Conservation (phyloP, 139 green algal genomes). For the Chlamydomonas schloesseri region DNA sequence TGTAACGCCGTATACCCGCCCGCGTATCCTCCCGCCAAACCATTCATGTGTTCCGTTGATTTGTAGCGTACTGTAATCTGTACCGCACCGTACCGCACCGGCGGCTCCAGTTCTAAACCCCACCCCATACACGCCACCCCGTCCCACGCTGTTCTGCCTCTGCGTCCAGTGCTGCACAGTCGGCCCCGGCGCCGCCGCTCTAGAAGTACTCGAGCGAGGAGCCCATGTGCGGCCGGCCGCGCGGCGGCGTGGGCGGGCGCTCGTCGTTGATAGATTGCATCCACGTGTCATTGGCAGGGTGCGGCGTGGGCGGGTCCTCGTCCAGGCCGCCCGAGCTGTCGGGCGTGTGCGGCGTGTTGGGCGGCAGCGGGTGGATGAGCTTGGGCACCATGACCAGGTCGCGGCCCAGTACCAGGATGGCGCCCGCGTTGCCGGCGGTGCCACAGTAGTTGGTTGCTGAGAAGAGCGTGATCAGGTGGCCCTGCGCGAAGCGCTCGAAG, state of each 20-base stretch:
- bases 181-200: too few relatives aligned
- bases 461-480: constrained; percentile 98
- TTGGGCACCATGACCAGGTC: constrained; percentile 99
- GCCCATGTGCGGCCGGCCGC: constrained; percentile 77
- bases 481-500: constrained; percentile 98
- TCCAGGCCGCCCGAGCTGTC: constrained; percentile 56
- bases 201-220: constrained; percentile 79
- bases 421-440: constrained; percentile 96
- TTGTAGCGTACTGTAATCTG: too few relatives aligned
- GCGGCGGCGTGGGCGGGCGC: constrained; percentile 90
- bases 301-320: constrained; percentile 47
- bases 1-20: too few relatives aligned
- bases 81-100: too few relatives aligned
- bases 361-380: constrained; percentile 98
- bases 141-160: too few relatives aligned
- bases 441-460: constrained; percentile 99
- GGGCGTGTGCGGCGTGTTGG: constrained; percentile 77
- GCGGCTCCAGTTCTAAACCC: too few relatives aligned
- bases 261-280: constrained; percentile 91
- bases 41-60: too few relatives aligned
- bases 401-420: constrained; percentile 95
- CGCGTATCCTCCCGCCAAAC: too few relatives aligned
- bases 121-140: too few relatives aligned
- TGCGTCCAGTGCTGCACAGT: too few relatives aligned
- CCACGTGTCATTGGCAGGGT: constrained; percentile 64